These are phyloP conservation scores for Schoenoplectus tabernaemontani DNA, from an alignment of 202 grass and related monocot genomes.

Conservation along the genomic window DNA sequence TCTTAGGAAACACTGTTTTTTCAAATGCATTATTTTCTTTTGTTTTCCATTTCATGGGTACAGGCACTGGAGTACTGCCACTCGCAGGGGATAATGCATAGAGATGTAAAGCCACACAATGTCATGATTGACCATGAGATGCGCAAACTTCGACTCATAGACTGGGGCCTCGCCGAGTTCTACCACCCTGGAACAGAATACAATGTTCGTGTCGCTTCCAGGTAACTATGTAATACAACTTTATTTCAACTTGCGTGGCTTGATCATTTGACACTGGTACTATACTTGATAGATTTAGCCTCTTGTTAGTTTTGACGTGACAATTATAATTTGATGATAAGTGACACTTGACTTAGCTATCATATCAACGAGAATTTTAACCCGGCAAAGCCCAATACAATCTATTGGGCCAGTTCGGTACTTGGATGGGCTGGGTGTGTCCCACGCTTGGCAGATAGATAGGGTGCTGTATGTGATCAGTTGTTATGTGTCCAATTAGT, in stretches of 20 bases:
- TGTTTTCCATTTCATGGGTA: neutral
- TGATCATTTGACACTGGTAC: neutral
- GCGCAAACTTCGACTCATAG: constrained; percentile 67
- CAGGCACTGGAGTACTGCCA: constrained; percentile 85
- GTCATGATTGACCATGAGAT: constrained; percentile 91
- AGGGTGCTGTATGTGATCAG: neutral
- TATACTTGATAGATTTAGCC: neutral
- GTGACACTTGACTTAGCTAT: too few species aligned
- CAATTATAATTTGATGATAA: neutral
- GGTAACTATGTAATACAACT: constrained; percentile 27
- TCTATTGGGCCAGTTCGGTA: neutral
- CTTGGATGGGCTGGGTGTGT: neutral
- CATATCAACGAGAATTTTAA: neutral
- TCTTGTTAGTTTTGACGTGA: neutral
- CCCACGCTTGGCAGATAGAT: neutral
- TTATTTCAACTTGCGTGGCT: neutral
- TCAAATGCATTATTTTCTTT: neutral
- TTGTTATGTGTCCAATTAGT: neutral
- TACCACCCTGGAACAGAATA: constrained; percentile 85
- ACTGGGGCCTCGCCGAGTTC: constrained; percentile 86
- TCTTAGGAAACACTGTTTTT: neutral
- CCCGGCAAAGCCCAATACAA: neutral
- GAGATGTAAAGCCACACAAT: constrained; percentile 90
- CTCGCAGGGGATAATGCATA: constrained; percentile 85
- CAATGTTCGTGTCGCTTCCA: constrained; percentile 79